Conservation (phyloP, 108 stramenopile genomes). For the Nannochloropsis oceanica region DNA sequence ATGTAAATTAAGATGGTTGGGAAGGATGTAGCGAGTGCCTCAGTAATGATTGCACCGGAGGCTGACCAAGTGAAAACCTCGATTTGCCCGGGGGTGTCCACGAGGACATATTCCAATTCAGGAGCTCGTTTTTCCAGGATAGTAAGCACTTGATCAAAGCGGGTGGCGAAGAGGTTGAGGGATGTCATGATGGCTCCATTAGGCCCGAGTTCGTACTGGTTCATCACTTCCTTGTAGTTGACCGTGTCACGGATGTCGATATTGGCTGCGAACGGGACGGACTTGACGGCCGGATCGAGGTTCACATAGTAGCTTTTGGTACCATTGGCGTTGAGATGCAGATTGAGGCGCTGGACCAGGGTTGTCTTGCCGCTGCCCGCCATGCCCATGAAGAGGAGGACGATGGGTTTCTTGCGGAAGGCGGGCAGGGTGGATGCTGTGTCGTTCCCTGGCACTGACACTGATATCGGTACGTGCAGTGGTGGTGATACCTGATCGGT, state of each 20-base stretch:
- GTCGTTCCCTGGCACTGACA: neutral
- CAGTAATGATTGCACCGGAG: constrained; percentile 81
- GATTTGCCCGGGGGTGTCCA: constrained; percentile 99
- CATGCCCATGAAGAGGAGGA: constrained; percentile 37
- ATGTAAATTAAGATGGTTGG: constrained; percentile 89
- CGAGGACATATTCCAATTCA: constrained; percentile 52
- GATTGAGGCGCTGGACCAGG: constrained; percentile 31
- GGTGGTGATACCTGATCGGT: no score
- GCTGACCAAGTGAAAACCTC: constrained; percentile 99
- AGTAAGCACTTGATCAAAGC: constrained; percentile 90
- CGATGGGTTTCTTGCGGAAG: constrained; percentile 8
- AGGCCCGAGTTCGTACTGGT: constrained; percentile 89
- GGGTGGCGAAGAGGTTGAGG: constrained; percentile 91
- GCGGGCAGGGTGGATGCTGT: neutral
- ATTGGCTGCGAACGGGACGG: constrained; percentile 72
- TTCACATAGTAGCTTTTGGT: constrained; percentile 66
- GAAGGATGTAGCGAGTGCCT: constrained; percentile 75
- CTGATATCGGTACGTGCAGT: no score
- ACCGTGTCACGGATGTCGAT: constrained; percentile 99
- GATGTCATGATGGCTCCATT: constrained; percentile 98
- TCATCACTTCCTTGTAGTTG: constrained; percentile 91
- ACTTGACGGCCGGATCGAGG: constrained; percentile 85
- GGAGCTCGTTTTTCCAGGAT: constrained; percentile 70
- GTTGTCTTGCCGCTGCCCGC: constrained; percentile 42
- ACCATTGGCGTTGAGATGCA: constrained; percentile 8